A percentile compares a stretch with the other conserved stretches of the same genome.
phyloP scores from a whole-genome alignment of 495 filamentous ascomycete genomes.

The Podospora anserina region DNA sequence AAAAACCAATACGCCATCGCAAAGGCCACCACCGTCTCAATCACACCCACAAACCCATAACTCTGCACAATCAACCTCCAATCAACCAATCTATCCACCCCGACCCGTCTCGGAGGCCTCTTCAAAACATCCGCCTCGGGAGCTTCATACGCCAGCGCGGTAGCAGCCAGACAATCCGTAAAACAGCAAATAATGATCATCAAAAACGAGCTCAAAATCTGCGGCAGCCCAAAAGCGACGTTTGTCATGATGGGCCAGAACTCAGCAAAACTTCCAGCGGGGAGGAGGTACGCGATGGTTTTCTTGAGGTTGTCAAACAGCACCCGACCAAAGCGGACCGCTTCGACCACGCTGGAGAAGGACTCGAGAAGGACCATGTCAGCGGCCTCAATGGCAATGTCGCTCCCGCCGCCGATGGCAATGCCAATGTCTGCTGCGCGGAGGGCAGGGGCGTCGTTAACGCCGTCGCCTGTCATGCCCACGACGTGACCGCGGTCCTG shows the following conservation, averaged over 20 bases:
- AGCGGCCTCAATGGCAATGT: constrained; percentile 69
- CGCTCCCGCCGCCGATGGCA: constrained; percentile 74
- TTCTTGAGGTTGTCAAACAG: constrained; percentile 71
- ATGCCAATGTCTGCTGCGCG: constrained; percentile 76
- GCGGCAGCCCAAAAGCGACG: constrained; percentile 65
- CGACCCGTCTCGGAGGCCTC: constrained; percentile 57
- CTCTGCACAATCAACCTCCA: constrained; percentile 60
- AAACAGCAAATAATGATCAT: constrained; percentile 73
- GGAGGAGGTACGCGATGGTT: constrained; percentile 70
- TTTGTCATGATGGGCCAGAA: constrained; percentile 71
- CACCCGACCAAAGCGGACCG: constrained; percentile 61
- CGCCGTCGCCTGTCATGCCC: constrained; percentile 68
- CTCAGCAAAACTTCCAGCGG: constrained; percentile 64
- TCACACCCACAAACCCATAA: constrained; percentile 60
- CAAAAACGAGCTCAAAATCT: constrained; percentile 62
- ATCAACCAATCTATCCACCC: constrained; percentile 62
- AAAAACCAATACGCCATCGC: constrained; percentile 66
- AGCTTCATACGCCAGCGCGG: constrained; percentile 65
- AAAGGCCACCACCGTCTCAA: constrained; percentile 59
- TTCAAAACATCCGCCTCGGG: constrained; percentile 67
- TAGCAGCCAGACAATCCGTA: constrained; percentile 63
- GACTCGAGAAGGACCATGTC: constrained; percentile 69
- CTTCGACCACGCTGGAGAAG: constrained; percentile 65
- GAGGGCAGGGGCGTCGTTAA: constrained; percentile 76
- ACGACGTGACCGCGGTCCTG: constrained; percentile 55